A percentile compares a stretch with the other conserved stretches of the same genome.
phyloP scores from a whole-genome alignment of 116 monocot species.

The Posidonia oceanica region DNA sequence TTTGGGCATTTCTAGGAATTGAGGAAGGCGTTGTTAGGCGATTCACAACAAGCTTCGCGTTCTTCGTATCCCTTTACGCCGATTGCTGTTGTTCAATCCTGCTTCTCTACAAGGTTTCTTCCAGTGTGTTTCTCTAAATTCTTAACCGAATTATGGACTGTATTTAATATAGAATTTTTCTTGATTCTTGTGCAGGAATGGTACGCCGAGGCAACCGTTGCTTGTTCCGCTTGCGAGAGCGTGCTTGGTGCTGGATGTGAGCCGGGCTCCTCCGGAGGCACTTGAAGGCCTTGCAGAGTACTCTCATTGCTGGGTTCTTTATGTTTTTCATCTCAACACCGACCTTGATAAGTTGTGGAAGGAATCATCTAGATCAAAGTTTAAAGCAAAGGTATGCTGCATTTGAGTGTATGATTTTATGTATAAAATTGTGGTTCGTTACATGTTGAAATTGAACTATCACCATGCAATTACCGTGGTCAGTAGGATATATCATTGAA shows the following conservation, averaged over 20 bases:
- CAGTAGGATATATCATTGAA: too few species aligned
- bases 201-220: conserved; percentile 93
- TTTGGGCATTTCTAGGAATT: conserved; percentile 27
- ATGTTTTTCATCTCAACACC: conserved; percentile 91
- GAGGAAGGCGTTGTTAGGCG: conserved; percentile 42
- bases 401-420: background rate
- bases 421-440: background rate
- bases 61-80: conserved; percentile 60
- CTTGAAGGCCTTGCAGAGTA: conserved; percentile 75
- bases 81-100: conserved; percentile 63
- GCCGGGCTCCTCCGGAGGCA: conserved; percentile 45
- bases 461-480: too few species aligned
- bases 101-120: conserved; percentile 77
- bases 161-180: background rate
- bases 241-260: conserved; percentile 50
- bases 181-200: conserved; percentile 49
- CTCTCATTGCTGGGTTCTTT: conserved; percentile 93
- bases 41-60: conserved; percentile 5
- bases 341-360: conserved; percentile 94
- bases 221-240: conserved; percentile 85
- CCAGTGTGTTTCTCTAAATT: background rate
- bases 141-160: background rate
- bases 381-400: conserved; percentile 76
- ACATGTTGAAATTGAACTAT: too few species aligned
- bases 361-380: conserved; percentile 58